phyloP scores from a whole-genome alignment of 2,329 filamentous ascomycete genomes.

The Ascochyta pisi region DNA sequence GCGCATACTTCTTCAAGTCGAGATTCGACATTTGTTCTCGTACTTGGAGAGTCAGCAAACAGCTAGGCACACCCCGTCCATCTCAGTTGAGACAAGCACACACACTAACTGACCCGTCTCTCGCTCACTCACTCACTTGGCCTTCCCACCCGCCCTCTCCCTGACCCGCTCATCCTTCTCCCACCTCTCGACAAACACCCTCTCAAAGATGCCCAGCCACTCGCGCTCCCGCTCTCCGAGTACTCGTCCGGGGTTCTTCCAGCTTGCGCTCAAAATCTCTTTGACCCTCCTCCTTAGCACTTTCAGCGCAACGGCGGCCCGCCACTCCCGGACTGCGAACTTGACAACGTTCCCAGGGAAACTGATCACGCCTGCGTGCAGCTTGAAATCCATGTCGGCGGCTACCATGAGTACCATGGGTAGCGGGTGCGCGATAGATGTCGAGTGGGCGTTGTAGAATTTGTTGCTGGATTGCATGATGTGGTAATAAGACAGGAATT shows the following conservation, averaged over 20 bases:
- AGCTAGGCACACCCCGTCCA: too few species aligned
- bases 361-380: conserved; percentile 85
- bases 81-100: too few species aligned
- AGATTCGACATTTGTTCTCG: too few species aligned
- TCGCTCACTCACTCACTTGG: conserved; percentile 23
- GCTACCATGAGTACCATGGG: conserved; percentile 77
- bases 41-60: too few species aligned
- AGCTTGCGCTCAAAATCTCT: conserved; percentile 75
- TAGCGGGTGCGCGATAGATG: conserved; percentile 77
- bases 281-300: conserved; percentile 74
- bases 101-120: too few species aligned
- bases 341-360: conserved; percentile 87
- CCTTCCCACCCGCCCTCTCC: conserved; percentile 37
- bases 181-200: conserved; percentile 38
- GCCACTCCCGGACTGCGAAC: conserved; percentile 88
- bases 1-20: too few species aligned
- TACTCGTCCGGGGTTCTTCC: conserved; percentile 61
- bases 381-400: conserved; percentile 81
- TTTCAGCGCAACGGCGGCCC: conserved; percentile 88
- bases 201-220: conserved; percentile 51
- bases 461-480: conserved; percentile 91
- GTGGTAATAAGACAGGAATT: conserved; percentile 93
- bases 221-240: conserved; percentile 49
- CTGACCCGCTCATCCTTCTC: conserved; percentile 44
- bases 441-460: conserved; percentile 80